phyloP scores from a whole-genome alignment of 192 early-diverging fungal genomes.

The Pilaira anomala region DNA sequence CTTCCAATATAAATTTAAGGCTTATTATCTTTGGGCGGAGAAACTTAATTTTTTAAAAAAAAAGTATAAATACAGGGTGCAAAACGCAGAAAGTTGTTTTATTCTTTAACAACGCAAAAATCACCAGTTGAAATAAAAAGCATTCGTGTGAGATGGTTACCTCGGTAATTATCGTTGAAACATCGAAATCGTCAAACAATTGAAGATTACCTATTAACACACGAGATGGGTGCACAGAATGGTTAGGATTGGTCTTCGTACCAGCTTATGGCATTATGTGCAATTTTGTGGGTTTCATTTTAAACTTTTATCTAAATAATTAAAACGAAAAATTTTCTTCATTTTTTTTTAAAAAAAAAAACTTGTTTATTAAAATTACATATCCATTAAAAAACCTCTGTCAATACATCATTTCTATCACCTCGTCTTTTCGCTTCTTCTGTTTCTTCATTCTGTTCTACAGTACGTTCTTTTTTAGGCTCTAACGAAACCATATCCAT shows the following conservation, averaged over 20 bases:
- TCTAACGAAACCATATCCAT: not conserved
- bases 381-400: not conserved
- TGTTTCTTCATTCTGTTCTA: too few relatives aligned
- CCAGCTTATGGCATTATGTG: conserved; percentile 17
- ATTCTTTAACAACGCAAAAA: conserved; percentile 18
- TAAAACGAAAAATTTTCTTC: conserved; percentile 3
- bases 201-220: conserved; percentile 25
- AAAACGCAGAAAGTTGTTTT: conserved; percentile 6
- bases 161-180: conserved; percentile 28
- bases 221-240: conserved; percentile 27
- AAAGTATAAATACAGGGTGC: conserved; percentile 17
- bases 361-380: too few relatives aligned
- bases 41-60: not conserved
- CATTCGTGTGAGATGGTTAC: conserved; percentile 35
- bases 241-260: conserved; percentile 21
- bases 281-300: conserved; percentile 28
- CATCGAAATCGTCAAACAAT: conserved; percentile 38
- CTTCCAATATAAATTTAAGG: too few relatives aligned
- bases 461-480: not conserved
- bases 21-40: not conserved
- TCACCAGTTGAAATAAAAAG: conserved; percentile 24
- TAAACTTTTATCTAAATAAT: conserved; percentile 8
- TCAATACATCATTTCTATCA: not conserved
- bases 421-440: not conserved
- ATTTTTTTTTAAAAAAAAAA: too few relatives aligned